Conservation (phyloP, 2,329 filamentous ascomycete genomes). For the Chaetomium olivaceum region DNA sequence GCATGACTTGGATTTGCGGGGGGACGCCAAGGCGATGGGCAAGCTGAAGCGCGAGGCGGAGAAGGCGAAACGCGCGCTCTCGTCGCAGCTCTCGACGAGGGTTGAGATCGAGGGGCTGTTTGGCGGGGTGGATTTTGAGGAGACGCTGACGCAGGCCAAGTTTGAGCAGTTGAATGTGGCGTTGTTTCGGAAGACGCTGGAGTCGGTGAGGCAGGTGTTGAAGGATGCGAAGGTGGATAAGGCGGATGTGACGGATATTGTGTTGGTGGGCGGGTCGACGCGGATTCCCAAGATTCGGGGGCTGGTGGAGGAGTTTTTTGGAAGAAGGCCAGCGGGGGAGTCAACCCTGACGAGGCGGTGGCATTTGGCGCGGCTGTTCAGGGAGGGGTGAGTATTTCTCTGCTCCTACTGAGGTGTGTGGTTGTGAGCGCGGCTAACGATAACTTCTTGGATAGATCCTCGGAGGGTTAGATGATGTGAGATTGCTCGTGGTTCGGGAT, state of each 20-base stretch:
- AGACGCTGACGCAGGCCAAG: constrained; percentile 96
- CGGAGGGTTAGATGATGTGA: constrained; percentile 22
- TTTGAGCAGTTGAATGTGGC: constrained; percentile 99
- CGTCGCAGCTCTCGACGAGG: constrained; percentile 87
- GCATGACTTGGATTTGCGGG: constrained; percentile 84
- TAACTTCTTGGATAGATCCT: constrained; percentile 19
- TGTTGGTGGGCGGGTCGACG: constrained; percentile 96
- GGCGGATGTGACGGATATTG: constrained; percentile 90
- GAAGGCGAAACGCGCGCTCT: constrained; percentile 98
- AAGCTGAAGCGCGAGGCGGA: constrained; percentile 99
- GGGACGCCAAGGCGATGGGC: constrained; percentile 96
- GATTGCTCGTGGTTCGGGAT: constrained; percentile 35
- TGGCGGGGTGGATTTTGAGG: constrained; percentile 94
- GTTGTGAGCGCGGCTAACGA: neutral
- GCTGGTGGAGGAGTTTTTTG: constrained; percentile 95
- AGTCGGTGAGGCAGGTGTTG: constrained; percentile 96
- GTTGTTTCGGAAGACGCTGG: constrained; percentile 97
- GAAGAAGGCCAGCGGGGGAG: constrained; percentile 97
- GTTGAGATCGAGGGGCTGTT: constrained; percentile 98
- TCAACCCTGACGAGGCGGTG: constrained; percentile 99
- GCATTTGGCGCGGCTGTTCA: constrained; percentile 97
- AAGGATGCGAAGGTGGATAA: constrained; percentile 98
- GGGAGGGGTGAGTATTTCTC: constrained; percentile 57
- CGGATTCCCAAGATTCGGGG: constrained; percentile 97
- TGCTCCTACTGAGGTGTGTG: neutral